Evolutionary conservation across 2,329 filamentous ascomycete genomes (phyloP), one percentile per base, ranked within the genome.

Genomic region (Cordyceps cicadae): DNA sequence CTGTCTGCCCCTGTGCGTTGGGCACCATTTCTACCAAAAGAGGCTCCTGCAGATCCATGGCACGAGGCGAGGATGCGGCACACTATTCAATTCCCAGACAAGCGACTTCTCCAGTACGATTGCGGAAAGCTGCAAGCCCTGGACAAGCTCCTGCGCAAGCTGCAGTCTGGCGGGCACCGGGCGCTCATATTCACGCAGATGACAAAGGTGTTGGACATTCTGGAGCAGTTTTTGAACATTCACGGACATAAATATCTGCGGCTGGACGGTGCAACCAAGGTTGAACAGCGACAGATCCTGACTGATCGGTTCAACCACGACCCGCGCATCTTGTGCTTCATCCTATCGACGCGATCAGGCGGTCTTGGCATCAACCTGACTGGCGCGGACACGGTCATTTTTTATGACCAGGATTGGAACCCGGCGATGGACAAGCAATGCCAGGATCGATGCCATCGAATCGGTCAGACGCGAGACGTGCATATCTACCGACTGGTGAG

Each of bases 381-480:
- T 0, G 94, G 94, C 54, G 94, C 94, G 5, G 94, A 97, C 72
- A 96, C 92, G 0, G 94, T 99, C 68, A 97, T 99, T 66, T 99
- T 99, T 74, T 99, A 97, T 75, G 94, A 99, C 70, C 87, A 97
- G 62, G 94, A 99, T 72, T 99, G 95, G 95, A 99, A 99, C 69
- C 94, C 94, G 0, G 94, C 95, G 56, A 99, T 99, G 94, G 94
- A 99, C 77, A 96, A 96, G 74, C 94, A 99, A 74, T 99, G 94
- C 69, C 95, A 99, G 75, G 95, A 99, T 72, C 86, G 94, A 68
- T 95, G 91, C 68, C 94, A 99, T 76, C 90, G 94, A 66, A 99
- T 99, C 66, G 94, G 94, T 1, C 94, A 99, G 74, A 97, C 94
- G 0, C 87, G 94, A 34, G 94, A 99, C 71, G 94, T 99, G 37